Conservation (phyloP, 208 protist genomes). For the Naegleria fowleri region DNA sequence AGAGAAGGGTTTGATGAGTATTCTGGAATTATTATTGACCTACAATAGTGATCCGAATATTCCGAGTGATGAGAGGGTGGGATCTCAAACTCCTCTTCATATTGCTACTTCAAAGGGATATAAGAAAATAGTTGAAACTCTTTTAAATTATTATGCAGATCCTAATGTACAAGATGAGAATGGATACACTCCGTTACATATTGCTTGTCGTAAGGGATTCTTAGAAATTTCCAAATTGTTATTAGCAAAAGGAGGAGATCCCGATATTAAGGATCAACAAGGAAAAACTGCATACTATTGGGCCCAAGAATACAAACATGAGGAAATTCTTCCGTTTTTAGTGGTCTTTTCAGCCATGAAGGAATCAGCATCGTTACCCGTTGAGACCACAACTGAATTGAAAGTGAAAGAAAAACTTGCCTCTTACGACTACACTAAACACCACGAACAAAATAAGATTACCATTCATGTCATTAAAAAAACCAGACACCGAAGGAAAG, state of each 20-base stretch:
- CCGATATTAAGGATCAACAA: not conserved
- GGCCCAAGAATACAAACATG: slow-evolving; percentile 18
- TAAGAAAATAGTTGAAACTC: slow-evolving; percentile 9
- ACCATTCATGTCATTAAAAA: not conserved
- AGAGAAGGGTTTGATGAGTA: not conserved
- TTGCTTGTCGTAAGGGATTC: not conserved
- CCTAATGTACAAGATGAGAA: not conserved
- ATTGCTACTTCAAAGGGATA: not conserved
- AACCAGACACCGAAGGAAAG: not conserved
- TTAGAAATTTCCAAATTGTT: not conserved
- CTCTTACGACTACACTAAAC: not conserved
- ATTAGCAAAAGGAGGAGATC: not conserved
- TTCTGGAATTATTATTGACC: slow-evolving; percentile 1
- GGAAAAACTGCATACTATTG: slow-evolving; percentile 19
- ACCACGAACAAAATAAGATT: not conserved
- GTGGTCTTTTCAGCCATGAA: not conserved
- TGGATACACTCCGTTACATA: not conserved
- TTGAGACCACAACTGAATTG: not conserved
- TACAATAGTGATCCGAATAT: slow-evolving; percentile 3
- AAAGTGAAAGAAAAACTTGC: not conserved
- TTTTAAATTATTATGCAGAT: slow-evolving; percentile 22
- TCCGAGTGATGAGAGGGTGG: not conserved
- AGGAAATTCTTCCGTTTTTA: not conserved
- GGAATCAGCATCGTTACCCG: not conserved
- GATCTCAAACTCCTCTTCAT: slow-evolving; percentile 2